phyloP scores from a whole-genome alignment of 2,329 filamentous ascomycete species.

The Periglandula ipomoeae region DNA sequence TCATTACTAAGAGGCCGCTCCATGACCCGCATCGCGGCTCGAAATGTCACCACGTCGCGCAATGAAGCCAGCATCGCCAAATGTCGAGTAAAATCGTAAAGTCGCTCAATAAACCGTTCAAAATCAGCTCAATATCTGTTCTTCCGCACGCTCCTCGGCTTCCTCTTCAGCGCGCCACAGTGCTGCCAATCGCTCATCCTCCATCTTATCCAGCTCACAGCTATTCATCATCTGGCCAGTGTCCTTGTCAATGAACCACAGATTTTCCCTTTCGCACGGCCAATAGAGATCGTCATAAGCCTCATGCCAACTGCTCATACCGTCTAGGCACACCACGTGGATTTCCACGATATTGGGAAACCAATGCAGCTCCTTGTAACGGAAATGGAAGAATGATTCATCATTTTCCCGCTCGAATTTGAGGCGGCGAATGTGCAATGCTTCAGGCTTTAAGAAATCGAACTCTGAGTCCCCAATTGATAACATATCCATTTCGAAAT shows the following conservation, averaged over 20 bases:
- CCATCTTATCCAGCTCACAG: not conserved
- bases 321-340: not conserved
- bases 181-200: too few species aligned
- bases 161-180: too few species aligned
- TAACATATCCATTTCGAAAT: not conserved
- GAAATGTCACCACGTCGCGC: too few species aligned
- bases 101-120: too few species aligned
- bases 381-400: not conserved
- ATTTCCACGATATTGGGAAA: not conserved
- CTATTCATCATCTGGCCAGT: not conserved
- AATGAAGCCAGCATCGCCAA: too few species aligned
- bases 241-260: not conserved
- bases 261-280: not conserved
- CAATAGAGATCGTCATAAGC: not conserved
- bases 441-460: not conserved
- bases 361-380: not conserved
- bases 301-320: not conserved
- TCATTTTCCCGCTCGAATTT: not conserved
- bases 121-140: too few species aligned
- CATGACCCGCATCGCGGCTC: too few species aligned
- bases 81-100: too few species aligned
- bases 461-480: not conserved
- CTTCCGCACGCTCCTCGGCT: too few species aligned
- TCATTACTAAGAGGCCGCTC: too few species aligned
- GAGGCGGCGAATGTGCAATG: not conserved